Percentiles rank a stretch among this genome's conserved stretches.
These are phyloP conservation scores for Fusarium mexicanum DNA, from an alignment of 2,329 filamentous ascomycete species.

Conservation along the genomic window DNA sequence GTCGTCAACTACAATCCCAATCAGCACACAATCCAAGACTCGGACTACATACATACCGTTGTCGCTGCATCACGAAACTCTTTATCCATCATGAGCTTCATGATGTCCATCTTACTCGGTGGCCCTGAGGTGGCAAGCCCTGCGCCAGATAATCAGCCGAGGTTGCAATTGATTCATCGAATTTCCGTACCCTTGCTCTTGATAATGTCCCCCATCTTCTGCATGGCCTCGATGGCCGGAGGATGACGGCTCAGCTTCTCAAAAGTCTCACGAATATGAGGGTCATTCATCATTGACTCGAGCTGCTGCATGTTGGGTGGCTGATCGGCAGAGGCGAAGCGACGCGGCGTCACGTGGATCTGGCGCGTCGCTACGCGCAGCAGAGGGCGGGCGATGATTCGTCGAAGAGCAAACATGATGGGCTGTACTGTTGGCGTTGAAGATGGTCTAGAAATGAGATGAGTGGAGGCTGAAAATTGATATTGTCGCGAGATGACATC, in stretches of 20 bases:
- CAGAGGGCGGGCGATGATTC: slow-evolving; percentile 12
- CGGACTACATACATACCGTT: not conserved
- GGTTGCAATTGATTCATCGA: not conserved
- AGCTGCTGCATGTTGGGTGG: slow-evolving; percentile 26
- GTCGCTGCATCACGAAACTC: slow-evolving; percentile 38
- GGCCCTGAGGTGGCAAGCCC: slow-evolving; percentile 31
- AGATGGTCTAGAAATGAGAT: not conserved
- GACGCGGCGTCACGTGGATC: slow-evolving; percentile 20
- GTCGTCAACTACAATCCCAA: slow-evolving; percentile 14
- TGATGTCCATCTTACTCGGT: slow-evolving; percentile 37
- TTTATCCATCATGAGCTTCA: slow-evolving; percentile 39
- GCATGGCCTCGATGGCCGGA: slow-evolving; percentile 31
- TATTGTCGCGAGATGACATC: slow-evolving; percentile 14
- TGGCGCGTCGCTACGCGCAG: slow-evolving; percentile 23
- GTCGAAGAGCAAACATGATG: slow-evolving; percentile 31
- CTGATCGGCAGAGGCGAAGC: slow-evolving; percentile 21
- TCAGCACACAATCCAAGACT: not conserved
- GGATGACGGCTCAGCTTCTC: slow-evolving; percentile 36
- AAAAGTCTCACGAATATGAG: slow-evolving; percentile 29
- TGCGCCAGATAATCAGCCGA: not conserved
- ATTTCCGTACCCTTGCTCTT: slow-evolving; percentile 20
- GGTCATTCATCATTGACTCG: slow-evolving; percentile 37
- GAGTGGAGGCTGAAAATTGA: slow-evolving; percentile 15
- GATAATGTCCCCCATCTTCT: slow-evolving; percentile 31
- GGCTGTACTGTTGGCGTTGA: not conserved